phyloP scores from a whole-genome alignment of 78 protist species.

The Guillardia theta region DNA sequence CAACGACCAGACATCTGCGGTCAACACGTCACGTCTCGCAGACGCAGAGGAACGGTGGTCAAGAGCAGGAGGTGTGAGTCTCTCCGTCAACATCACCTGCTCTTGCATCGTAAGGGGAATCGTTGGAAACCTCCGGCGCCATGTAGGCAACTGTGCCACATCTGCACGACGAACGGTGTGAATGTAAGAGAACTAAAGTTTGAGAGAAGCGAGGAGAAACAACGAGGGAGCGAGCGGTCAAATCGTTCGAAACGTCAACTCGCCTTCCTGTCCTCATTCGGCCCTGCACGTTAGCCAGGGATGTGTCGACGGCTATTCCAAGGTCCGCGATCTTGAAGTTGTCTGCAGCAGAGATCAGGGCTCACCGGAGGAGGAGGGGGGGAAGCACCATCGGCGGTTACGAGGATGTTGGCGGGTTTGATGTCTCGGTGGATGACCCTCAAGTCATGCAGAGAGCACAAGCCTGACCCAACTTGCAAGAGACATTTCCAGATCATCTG shows the following conservation, averaged over 20 bases:
- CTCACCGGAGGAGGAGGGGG: not conserved
- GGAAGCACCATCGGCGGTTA: not conserved
- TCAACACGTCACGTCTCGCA: not conserved
- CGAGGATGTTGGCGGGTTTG: constrained; percentile 67
- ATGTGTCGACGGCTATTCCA: not conserved
- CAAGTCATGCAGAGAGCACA: constrained; percentile 18
- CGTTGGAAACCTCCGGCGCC: not conserved
- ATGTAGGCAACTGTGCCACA: not conserved
- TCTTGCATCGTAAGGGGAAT: not conserved
- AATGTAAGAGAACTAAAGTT: too few relatives aligned
- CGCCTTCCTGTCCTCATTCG: not conserved
- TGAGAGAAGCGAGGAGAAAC: too few relatives aligned
- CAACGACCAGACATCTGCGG: constrained; percentile 2
- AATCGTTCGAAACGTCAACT: too few relatives aligned
- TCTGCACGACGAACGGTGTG: too few relatives aligned
- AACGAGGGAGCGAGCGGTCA: too few relatives aligned
- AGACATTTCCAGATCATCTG: not conserved
- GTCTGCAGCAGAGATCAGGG: not conserved
- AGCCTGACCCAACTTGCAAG: constrained; percentile 39
- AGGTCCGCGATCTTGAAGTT: constrained; percentile 4
- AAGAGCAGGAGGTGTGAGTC: not conserved
- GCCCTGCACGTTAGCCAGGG: not conserved
- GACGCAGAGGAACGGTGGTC: not conserved
- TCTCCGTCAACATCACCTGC: too few relatives aligned
- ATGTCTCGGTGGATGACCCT: constrained; percentile 64